Evolutionary conservation across 371 early-diverging fungal genomes (phyloP), one percentile per base, ranked within the genome.

Genomic region (Chytridiales sp.): DNA sequence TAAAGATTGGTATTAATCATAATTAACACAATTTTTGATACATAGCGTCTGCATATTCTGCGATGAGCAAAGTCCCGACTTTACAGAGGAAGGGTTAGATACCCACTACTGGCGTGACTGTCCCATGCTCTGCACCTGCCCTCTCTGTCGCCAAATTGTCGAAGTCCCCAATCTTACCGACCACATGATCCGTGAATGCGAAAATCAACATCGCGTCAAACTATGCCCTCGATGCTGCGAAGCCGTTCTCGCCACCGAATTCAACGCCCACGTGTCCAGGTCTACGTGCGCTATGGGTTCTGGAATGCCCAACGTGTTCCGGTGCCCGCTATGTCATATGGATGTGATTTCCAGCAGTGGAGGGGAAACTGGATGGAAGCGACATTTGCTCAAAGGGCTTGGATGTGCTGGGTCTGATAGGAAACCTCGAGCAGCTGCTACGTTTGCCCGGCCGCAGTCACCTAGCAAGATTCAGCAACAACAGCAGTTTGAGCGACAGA

Each of bases 101-200:
- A 63, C 75, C 5, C 92, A 92, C 62, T 90, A 90, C 61, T 89
- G 90, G 79, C 74, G 80, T 30, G 80, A 85, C 19, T 92, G 92
- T 57, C 86, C 87, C 17, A 77, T 85, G 64, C 74, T 89, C 5
- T 82, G 81, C 30, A 81, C 77, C 19, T 92, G 92, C 55, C 76
- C 87, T 0, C 63, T 78, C 38, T 91, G 92, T 69, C 77, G 82
- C 49, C 78, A 88, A 88, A 85, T 89, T 46, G 75, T 85, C 15
- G 92, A 91, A 61, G 78, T 91, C 13, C 82, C 88, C 0, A 81
- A 81, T 0, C 64, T 89, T 30, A 79, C 80, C 24, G 79, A 81
- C 0, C 90, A 91, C 61, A 75, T 85, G 71, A 58, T 85, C 13
- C 56, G 54, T 0, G 91, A 88, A 24, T 91, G 91, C 65, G 83